These are phyloP conservation scores for Blastocystis sp. DNA, from an alignment of 352 stramenopile genomes.

Conservation along the genomic window DNA sequence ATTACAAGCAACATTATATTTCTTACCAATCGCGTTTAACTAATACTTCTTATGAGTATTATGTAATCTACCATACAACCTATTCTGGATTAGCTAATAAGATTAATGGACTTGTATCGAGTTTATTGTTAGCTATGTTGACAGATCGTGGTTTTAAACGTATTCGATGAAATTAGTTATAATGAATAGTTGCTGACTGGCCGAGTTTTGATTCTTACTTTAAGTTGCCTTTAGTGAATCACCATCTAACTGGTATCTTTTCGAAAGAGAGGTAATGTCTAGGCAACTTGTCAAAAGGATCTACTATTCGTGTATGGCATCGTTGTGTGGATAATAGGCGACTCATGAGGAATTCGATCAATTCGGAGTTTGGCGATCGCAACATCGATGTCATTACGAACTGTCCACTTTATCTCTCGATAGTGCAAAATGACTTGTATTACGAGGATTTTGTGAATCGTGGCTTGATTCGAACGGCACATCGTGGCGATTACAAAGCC, in stretches of 20 bases:
- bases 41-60: neutral
- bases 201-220: constrained; percentile 55
- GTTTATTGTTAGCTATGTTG: constrained; percentile 29
- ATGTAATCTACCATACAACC: constrained; percentile 42
- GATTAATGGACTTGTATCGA: constrained; percentile 21
- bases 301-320: neutral
- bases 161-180: neutral
- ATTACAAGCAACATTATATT: neutral
- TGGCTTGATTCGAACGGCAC: constrained; percentile 14
- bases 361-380: neutral
- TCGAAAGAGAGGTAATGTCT: neutral
- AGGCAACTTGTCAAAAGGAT: neutral
- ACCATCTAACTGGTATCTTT: neutral
- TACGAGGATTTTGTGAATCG: constrained; percentile 1
- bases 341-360: neutral
- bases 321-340: neutral
- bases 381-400: constrained; percentile 61
- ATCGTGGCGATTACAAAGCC: neutral
- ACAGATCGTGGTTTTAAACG: constrained; percentile 17
- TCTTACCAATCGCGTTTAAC: neutral
- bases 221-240: neutral
- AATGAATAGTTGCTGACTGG: constrained; percentile 33
- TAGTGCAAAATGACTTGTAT: constrained; percentile 41
- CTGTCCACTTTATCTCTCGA: neutral
- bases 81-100: constrained; percentile 47